phyloP scores from a whole-genome alignment of 495 filamentous ascomycete species.

The Margaritispora aquatica region DNA sequence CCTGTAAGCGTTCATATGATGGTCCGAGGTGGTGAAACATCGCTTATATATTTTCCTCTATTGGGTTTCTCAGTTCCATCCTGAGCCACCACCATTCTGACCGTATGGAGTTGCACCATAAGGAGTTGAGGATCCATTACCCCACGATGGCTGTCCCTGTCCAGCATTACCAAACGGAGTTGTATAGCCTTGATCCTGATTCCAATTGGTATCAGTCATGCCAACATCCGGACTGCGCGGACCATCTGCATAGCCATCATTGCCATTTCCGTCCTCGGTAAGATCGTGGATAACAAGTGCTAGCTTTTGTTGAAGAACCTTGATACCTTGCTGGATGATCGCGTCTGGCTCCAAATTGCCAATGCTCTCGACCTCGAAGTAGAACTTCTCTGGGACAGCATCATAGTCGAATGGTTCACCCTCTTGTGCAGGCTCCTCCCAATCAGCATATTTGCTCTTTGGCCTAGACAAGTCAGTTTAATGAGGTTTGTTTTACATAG shows the following conservation, averaged over 20 bases:
- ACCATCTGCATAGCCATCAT: slow-evolving; percentile 50
- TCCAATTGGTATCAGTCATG: slow-evolving; percentile 45
- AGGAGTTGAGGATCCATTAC: slow-evolving; percentile 46
- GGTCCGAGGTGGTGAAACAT: background rate
- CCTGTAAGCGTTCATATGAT: background rate
- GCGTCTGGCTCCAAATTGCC: slow-evolving; percentile 81
- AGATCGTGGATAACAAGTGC: slow-evolving; percentile 77
- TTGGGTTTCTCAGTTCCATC: slow-evolving; percentile 14
- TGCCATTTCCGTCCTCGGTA: slow-evolving; percentile 40
- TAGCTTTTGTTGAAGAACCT: slow-evolving; percentile 83
- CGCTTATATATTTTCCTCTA: too few species aligned
- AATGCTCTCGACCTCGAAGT: slow-evolving; percentile 85
- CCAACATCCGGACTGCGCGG: slow-evolving; percentile 57
- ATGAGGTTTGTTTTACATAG: background rate
- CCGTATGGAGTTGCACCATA: slow-evolving; percentile 71
- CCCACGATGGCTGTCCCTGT: slow-evolving; percentile 58
- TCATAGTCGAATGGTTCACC: slow-evolving; percentile 87
- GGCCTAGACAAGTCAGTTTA: slow-evolving; percentile 51
- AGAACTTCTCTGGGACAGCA: slow-evolving; percentile 76
- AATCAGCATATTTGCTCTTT: slow-evolving; percentile 72
- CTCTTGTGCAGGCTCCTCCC: slow-evolving; percentile 78
- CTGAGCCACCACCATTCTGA: slow-evolving; percentile 32
- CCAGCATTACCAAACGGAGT: slow-evolving; percentile 64
- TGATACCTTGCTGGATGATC: slow-evolving; percentile 84
- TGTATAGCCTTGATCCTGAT: slow-evolving; percentile 59